Conservation (phyloP, 495 filamentous ascomycete genomes). For the Podospora anserina region DNA sequence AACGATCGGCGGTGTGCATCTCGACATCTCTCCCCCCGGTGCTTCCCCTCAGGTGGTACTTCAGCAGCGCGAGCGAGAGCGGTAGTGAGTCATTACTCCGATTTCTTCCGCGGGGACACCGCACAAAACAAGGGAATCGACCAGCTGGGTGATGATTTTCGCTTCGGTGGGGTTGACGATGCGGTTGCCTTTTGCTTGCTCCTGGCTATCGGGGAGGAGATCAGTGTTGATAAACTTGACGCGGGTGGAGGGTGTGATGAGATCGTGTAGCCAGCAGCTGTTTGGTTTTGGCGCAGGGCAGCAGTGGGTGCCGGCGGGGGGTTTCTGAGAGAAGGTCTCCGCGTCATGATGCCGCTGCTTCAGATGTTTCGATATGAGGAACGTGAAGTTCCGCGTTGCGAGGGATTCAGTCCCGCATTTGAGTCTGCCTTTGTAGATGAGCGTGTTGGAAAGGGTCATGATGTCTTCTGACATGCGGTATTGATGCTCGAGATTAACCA, state of each 20-base stretch:
- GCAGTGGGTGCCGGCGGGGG: slow-evolving; percentile 25
- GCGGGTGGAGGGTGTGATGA: slow-evolving; percentile 64
- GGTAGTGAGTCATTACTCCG: slow-evolving; percentile 98
- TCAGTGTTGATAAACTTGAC: slow-evolving; percentile 91
- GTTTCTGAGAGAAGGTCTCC: slow-evolving; percentile 25
- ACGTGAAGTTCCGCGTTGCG: slow-evolving; percentile 61
- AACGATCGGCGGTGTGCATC: slow-evolving; percentile 94
- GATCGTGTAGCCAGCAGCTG: slow-evolving; percentile 78
- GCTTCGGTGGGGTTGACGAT: slow-evolving; percentile 84
- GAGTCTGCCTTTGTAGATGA: slow-evolving; percentile 85
- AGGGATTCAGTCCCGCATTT: slow-evolving; percentile 82
- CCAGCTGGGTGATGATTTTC: slow-evolving; percentile 69
- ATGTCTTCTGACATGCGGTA: slow-evolving; percentile 98
- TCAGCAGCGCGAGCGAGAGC: slow-evolving; percentile 66
- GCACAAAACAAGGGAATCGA: slow-evolving; percentile 67
- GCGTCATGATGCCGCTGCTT: slow-evolving; percentile 54
- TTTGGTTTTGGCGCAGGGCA: slow-evolving; percentile 51
- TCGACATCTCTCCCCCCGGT: slow-evolving; percentile 57
- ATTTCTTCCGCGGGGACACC: slow-evolving; percentile 76
- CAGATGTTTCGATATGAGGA: slow-evolving; percentile 52
- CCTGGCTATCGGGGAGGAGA: slow-evolving; percentile 59
- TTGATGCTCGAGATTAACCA: slow-evolving; percentile 89
- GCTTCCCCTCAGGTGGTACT: slow-evolving; percentile 42
- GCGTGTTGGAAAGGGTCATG: slow-evolving; percentile 86
- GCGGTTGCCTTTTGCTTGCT: slow-evolving; percentile 71